phyloP scores from a whole-genome alignment of 2,329 filamentous ascomycete genomes.

The Ceratocystis albifundus region DNA sequence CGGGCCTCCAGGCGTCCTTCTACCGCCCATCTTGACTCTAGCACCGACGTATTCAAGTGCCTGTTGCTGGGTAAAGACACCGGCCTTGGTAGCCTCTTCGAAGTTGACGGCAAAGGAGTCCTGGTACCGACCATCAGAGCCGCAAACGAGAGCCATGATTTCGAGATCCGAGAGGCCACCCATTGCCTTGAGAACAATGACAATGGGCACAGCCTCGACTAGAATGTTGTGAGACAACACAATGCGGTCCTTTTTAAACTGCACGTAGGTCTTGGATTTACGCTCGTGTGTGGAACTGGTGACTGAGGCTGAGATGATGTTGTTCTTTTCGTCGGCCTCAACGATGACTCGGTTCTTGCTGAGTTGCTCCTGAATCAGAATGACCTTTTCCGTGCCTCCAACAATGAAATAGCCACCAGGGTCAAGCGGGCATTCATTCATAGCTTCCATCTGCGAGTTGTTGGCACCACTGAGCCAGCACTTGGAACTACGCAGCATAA shows the following conservation, averaged over 20 bases:
- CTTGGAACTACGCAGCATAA: constrained; percentile 94
- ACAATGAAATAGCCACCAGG: constrained; percentile 98
- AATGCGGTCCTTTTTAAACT: constrained; percentile 85
- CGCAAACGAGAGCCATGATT: constrained; percentile 82
- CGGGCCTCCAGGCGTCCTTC: constrained; percentile 41
- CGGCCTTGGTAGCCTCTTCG: constrained; percentile 73
- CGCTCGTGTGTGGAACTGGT: constrained; percentile 96
- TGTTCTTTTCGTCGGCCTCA: constrained; percentile 83
- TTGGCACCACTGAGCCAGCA: constrained; percentile 75
- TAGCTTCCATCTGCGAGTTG: constrained; percentile 75
- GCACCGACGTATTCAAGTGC: constrained; percentile 84
- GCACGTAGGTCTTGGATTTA: constrained; percentile 94
- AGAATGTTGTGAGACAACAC: constrained; percentile 86
- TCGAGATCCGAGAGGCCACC: constrained; percentile 91
- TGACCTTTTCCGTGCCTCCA: constrained; percentile 95
- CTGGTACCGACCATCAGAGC: constrained; percentile 77
- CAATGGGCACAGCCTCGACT: constrained; percentile 86
- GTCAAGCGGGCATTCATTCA: constrained; percentile 93
- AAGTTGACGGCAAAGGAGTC: constrained; percentile 94
- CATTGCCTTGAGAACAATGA: constrained; percentile 84
- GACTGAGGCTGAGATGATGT: constrained; percentile 86
- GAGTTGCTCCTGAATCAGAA: constrained; percentile 92
- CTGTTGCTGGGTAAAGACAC: constrained; percentile 86
- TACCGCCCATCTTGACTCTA: constrained; percentile 76
- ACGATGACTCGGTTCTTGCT: constrained; percentile 99